These are phyloP conservation scores for Eimeria acervulina DNA, from an alignment of 169 alveolate species.

Conservation along the genomic window DNA sequence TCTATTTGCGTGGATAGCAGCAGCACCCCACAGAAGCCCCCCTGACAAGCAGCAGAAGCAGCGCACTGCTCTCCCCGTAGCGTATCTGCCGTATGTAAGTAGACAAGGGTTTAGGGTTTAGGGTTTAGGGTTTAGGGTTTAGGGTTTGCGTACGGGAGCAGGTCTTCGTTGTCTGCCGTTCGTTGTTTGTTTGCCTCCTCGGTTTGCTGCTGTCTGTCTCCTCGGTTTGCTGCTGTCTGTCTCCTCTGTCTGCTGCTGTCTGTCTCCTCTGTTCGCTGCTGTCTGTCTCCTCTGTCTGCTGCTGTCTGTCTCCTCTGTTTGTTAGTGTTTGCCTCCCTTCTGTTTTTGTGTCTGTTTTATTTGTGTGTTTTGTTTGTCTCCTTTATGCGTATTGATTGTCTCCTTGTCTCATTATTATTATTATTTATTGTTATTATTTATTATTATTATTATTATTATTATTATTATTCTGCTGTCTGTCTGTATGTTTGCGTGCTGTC, in stretches of 20 bases:
- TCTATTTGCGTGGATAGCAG: conserved; percentile 36
- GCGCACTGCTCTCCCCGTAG: conserved; percentile 20
- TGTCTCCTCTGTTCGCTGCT: background rate
- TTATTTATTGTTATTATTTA: no score
- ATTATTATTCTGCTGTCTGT: no score
- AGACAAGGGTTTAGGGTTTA: no score
- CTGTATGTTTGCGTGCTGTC: background rate
- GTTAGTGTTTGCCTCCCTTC: background rate
- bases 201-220: background rate
- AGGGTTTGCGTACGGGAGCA: background rate
- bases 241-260: background rate
- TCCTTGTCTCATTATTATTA: no score
- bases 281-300: background rate
- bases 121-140: background rate
- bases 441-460: no score
- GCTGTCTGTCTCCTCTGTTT: background rate
- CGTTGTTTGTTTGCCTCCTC: no score
- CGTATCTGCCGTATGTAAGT: background rate
- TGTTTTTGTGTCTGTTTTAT: no score
- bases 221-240: background rate
- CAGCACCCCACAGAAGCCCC: background rate
- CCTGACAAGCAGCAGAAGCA: background rate
- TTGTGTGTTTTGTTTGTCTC: background rate
- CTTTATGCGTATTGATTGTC: background rate
- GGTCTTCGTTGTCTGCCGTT: background rate